phyloP scores from a whole-genome alignment of 495 filamentous ascomycete species.

The Pyronema omphalodes region DNA sequence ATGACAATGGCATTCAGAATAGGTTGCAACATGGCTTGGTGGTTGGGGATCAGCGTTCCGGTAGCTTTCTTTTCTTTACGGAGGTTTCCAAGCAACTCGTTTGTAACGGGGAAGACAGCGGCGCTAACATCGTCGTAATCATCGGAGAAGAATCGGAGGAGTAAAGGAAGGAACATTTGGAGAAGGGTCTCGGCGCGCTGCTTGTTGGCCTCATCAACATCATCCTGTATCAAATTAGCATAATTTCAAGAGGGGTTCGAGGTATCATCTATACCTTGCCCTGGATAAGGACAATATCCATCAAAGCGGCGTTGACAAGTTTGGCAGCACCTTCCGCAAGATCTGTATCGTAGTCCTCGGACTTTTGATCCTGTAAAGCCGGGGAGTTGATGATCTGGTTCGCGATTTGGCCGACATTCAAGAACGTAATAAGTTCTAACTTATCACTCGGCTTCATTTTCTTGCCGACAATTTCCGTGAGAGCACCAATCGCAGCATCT shows the following conservation, averaged over 20 bases:
- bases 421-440: conserved; percentile 74
- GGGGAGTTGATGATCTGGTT: conserved; percentile 64
- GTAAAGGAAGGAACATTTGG: conserved; percentile 60
- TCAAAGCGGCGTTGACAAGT: conserved; percentile 75
- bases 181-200: conserved; percentile 54
- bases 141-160: conserved; percentile 86
- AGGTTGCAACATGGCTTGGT: conserved; percentile 59
- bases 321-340: conserved; percentile 86
- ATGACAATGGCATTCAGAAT: conserved; percentile 77
- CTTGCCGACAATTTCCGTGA: conserved; percentile 89
- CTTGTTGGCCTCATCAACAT: conserved; percentile 34
- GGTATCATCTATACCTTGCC: conserved; percentile 25
- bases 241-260: neutral
- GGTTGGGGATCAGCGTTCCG: conserved; percentile 42
- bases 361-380: conserved; percentile 55
- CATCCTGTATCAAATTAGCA: conserved; percentile 26
- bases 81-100: conserved; percentile 72
- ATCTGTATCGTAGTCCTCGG: conserved; percentile 77
- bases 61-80: conserved; percentile 51
- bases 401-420: conserved; percentile 69
- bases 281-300: conserved; percentile 68
- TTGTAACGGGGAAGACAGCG: conserved; percentile 76
- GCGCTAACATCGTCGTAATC: conserved; percentile 97
- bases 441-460: conserved; percentile 93
- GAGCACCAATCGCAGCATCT: conserved; percentile 75